phyloP scores from a whole-genome alignment of 1,284 basidiomycete genomes.

The Pseudomicrostroma phylloplanum region DNA sequence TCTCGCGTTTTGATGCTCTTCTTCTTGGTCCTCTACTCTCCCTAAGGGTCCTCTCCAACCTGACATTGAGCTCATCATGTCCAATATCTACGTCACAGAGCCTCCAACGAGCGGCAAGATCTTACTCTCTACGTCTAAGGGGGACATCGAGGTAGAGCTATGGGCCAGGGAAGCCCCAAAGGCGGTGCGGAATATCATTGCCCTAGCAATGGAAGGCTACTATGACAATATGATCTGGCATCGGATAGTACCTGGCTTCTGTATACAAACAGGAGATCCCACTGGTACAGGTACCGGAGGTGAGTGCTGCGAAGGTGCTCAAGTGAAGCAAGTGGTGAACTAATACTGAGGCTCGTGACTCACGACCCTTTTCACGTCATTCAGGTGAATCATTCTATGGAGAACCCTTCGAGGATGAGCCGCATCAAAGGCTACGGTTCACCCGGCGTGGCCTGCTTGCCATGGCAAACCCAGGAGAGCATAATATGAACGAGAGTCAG shows the following conservation, averaged over 20 bases:
- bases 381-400: conserved; percentile 31
- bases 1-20: too few species aligned
- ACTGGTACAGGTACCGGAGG: conserved; percentile 86
- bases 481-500: conserved; percentile 51
- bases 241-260: conserved; percentile 76
- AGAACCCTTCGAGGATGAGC: conserved; percentile 87
- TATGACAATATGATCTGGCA: conserved; percentile 94
- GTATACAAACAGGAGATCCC: conserved; percentile 90
- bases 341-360: not conserved
- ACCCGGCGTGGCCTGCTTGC: conserved; percentile 79
- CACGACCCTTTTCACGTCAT: not conserved
- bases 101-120: conserved; percentile 73
- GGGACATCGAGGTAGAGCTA: conserved; percentile 64
- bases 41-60: too few species aligned
- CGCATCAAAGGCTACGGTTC: conserved; percentile 78
- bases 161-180: conserved; percentile 95
- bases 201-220: conserved; percentile 86
- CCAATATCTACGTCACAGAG: conserved; percentile 41
- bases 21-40: too few species aligned
- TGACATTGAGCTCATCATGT: conserved; percentile 16
- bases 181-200: conserved; percentile 85
- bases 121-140: conserved; percentile 75
- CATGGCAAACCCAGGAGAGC: conserved; percentile 80
- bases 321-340: not conserved
- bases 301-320: not conserved